These are phyloP conservation scores for Verbena officinalis DNA, from an alignment of 257 asterid species.

Conservation along the genomic window DNA sequence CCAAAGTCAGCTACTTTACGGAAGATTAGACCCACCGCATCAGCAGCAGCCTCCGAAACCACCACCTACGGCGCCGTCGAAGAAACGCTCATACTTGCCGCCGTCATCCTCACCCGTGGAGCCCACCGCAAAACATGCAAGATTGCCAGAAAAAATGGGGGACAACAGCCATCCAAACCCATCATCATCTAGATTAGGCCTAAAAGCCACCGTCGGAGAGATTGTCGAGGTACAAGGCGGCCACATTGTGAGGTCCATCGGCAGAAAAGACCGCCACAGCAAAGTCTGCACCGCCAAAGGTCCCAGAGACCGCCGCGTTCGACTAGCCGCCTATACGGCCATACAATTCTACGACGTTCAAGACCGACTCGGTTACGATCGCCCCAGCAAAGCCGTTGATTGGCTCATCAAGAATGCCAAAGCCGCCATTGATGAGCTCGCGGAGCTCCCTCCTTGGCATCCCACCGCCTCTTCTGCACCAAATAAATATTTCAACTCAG, in stretches of 20 bases:
- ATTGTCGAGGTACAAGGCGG: slow-evolving; percentile 97
- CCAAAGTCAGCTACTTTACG: slow-evolving; percentile 39
- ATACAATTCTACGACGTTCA: slow-evolving; percentile 98
- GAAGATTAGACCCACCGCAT: slow-evolving; percentile 27
- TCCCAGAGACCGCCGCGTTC: slow-evolving; percentile 94
- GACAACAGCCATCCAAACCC: slow-evolving; percentile 43
- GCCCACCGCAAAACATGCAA: slow-evolving; percentile 66
- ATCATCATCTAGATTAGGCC: slow-evolving; percentile 51
- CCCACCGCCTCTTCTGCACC: slow-evolving; percentile 54
- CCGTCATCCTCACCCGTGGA: slow-evolving; percentile 42
- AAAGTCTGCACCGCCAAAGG: slow-evolving; percentile 99
- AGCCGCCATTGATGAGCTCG: slow-evolving; percentile 91
- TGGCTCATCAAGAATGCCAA: slow-evolving; percentile 96
- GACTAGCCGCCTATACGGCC: slow-evolving; percentile 98
- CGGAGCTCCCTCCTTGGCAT: slow-evolving; percentile 91
- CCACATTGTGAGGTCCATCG: slow-evolving; percentile 95
- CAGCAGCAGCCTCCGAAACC: slow-evolving; percentile 21
- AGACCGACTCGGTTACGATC: slow-evolving; percentile 97
- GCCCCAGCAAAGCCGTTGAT: slow-evolving; percentile 99
- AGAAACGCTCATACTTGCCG: slow-evolving; percentile 52
- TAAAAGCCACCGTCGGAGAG: slow-evolving; percentile 58
- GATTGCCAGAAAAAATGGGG: slow-evolving; percentile 59
- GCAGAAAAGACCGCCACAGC: slow-evolving; percentile 98
- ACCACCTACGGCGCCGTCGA: slow-evolving; percentile 39
- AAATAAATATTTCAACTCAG: slow-evolving; percentile 33